phyloP scores from a whole-genome alignment of 2,329 filamentous ascomycete species.

The Chrysoporthe deuterocubensis region DNA sequence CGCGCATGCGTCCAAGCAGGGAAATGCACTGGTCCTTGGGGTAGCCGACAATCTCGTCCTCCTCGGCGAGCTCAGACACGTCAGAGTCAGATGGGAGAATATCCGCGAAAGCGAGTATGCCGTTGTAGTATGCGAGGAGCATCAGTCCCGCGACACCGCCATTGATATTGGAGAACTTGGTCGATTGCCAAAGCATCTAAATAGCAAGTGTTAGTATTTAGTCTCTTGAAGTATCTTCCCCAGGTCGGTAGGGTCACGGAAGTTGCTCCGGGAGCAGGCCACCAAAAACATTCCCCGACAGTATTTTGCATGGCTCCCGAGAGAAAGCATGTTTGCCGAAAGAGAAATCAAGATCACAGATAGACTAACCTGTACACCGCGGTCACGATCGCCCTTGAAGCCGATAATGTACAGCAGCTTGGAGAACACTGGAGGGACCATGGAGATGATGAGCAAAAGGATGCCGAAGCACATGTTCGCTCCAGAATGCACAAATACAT shows the following conservation, averaged over 20 bases:
- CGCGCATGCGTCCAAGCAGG: conserved; percentile 74
- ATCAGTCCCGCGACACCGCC: conserved; percentile 86
- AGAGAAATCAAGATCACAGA: background rate
- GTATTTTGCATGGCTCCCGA: too few relatives aligned
- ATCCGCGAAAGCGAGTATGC: conserved; percentile 82
- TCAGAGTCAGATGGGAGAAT: conserved; percentile 72
- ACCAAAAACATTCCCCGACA: too few relatives aligned
- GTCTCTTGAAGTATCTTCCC: background rate
- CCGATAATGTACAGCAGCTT: conserved; percentile 85
- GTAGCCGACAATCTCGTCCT: conserved; percentile 69
- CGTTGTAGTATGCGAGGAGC: conserved; percentile 86
- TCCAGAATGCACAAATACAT: conserved; percentile 88
- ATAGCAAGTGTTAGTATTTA: background rate
- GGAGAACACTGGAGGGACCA: conserved; percentile 90
- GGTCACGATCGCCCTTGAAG: conserved; percentile 84
- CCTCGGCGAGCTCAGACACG: conserved; percentile 48
- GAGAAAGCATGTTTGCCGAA: background rate
- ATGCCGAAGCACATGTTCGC: conserved; percentile 89
- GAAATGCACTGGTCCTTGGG: conserved; percentile 69
- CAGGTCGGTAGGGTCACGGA: background rate
- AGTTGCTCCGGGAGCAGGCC: too few relatives aligned
- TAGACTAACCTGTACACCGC: conserved; percentile 61
- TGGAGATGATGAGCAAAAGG: conserved; percentile 83
- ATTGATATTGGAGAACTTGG: conserved; percentile 84
- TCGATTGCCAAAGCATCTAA: conserved; percentile 84